phyloP scores from a whole-genome alignment of 208 protist genomes.

The Leishmania gerbilli region DNA sequence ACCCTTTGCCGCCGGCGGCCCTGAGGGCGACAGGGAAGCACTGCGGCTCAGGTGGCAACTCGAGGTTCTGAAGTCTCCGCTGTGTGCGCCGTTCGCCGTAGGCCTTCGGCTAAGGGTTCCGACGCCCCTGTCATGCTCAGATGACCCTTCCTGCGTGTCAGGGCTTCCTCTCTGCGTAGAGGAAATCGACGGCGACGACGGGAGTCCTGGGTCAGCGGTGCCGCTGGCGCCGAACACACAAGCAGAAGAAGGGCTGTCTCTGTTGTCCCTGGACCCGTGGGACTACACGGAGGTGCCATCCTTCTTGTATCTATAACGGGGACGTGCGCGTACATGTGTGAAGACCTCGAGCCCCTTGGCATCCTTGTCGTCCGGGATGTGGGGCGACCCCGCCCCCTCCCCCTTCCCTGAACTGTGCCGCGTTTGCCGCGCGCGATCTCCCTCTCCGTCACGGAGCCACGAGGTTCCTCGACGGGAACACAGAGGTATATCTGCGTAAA shows the following conservation, averaged over 20 bases:
- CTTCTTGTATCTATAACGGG: conserved; percentile 46
- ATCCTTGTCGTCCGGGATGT: not conserved
- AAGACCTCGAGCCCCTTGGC: not conserved
- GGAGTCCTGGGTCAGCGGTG: not conserved
- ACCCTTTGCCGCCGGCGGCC: not conserved
- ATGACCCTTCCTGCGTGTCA: not conserved
- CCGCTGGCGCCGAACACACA: not conserved
- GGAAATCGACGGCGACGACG: conserved; percentile 9
- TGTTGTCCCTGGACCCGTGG: conserved; percentile 28
- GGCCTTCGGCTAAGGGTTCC: conserved; percentile 9
- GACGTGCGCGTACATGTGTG: not conserved
- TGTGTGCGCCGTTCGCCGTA: conserved; percentile 34
- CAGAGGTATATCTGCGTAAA: not conserved
- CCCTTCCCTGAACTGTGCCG: not conserved
- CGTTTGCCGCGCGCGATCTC: not conserved
- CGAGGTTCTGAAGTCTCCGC: conserved; percentile 47
- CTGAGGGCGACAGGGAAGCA: not conserved
- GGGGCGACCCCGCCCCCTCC: not conserved
- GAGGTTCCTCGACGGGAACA: not conserved
- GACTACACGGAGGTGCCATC: conserved; percentile 47
- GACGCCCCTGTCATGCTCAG: not conserved
- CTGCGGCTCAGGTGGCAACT: conserved; percentile 32
- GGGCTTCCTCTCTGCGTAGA: conserved; percentile 7
- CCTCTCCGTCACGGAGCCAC: not conserved
- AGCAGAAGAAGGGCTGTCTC: not conserved